phyloP scores from a whole-genome alignment of 331 rosid species.

The Quercus lobata region DNA sequence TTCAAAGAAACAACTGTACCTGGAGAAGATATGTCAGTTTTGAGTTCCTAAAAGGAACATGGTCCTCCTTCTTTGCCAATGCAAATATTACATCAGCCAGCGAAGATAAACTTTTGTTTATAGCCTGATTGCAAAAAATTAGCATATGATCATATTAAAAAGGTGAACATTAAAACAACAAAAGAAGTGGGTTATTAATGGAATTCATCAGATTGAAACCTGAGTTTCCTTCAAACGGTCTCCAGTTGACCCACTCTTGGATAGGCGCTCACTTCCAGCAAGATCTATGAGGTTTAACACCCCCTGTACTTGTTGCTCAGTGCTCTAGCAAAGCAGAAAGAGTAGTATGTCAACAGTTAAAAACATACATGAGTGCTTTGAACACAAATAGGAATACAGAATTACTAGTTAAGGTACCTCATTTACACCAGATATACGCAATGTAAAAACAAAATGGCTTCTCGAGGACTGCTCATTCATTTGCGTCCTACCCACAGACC shows the following conservation, averaged over 20 bases:
- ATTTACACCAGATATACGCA: conserved; percentile 78
- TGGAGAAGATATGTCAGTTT: conserved; percentile 92
- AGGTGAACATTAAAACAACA: not conserved
- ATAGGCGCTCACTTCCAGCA: conserved; percentile 96
- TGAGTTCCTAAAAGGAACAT: conserved; percentile 89
- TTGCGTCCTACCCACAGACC: conserved; percentile 88
- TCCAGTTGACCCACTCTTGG: conserved; percentile 91
- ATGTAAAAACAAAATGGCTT: conserved; percentile 85
- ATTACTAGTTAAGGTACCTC: conserved; percentile 49
- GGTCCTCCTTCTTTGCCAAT: conserved; percentile 77
- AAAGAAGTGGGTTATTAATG: not conserved
- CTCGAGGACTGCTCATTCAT: conserved; percentile 96
- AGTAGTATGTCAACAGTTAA: conserved; percentile 8
- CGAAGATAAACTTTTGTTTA: conserved; percentile 52
- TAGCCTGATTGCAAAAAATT: conserved; percentile 26
- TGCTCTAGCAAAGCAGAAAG: conserved; percentile 45
- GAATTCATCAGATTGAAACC: conserved; percentile 39
- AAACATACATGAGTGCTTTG: not conserved
- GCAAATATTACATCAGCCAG: conserved; percentile 66
- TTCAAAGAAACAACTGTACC: conserved; percentile 36
- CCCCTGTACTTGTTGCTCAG: conserved; percentile 97
- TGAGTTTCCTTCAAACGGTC: conserved; percentile 96
- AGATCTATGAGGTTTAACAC: conserved; percentile 87
- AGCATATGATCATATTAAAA: not conserved
- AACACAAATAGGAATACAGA: not conserved